Conservation (phyloP, 768 basidiomycete species). For the Cyathus striatus region DNA sequence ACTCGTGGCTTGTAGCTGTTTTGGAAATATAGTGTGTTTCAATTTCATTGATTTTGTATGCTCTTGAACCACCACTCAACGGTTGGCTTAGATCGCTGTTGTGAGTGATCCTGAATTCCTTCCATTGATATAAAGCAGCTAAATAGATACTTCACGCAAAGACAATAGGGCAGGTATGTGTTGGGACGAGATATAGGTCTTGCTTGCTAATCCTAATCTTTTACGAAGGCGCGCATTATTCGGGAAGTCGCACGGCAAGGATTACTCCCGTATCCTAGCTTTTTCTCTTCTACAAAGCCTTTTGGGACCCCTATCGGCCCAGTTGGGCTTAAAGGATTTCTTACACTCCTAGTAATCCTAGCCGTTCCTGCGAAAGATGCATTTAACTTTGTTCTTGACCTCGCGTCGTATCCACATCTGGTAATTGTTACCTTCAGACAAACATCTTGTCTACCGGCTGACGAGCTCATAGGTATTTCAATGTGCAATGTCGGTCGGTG, state of each 20-base stretch:
- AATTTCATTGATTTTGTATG: not conserved
- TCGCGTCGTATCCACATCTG: slow-evolving; percentile 32
- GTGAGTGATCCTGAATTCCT: slow-evolving; percentile 10
- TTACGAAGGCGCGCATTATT: slow-evolving; percentile 33
- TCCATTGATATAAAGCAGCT: not conserved
- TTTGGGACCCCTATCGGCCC: slow-evolving; percentile 45
- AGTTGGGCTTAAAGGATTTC: slow-evolving; percentile 28
- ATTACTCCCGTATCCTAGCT: slow-evolving; percentile 39
- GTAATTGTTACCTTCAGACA: slow-evolving; percentile 19
- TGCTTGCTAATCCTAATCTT: not conserved
- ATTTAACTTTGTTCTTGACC: slow-evolving; percentile 32
- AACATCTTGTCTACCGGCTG: slow-evolving; percentile 16
- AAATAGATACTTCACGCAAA: slow-evolving; percentile 4
- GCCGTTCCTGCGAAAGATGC: slow-evolving; percentile 29
- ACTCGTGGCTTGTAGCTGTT: slow-evolving; percentile 26
- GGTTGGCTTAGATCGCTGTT: slow-evolving; percentile 19
- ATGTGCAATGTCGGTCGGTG: slow-evolving; percentile 19
- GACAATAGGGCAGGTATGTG: slow-evolving; percentile 23
- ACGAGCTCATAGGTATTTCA: slow-evolving; percentile 20
- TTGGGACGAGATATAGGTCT: too few species aligned
- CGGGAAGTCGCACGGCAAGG: slow-evolving; percentile 51
- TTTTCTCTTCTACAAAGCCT: slow-evolving; percentile 43
- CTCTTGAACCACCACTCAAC: not conserved
- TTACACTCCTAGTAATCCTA: slow-evolving; percentile 37
- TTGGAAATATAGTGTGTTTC: slow-evolving; percentile 28